Evolutionary conservation across 2,329 filamentous ascomycete genomes (phyloP), one percentile per base, ranked within the genome.

Genomic region (Tolypocladium pustulatum): DNA sequence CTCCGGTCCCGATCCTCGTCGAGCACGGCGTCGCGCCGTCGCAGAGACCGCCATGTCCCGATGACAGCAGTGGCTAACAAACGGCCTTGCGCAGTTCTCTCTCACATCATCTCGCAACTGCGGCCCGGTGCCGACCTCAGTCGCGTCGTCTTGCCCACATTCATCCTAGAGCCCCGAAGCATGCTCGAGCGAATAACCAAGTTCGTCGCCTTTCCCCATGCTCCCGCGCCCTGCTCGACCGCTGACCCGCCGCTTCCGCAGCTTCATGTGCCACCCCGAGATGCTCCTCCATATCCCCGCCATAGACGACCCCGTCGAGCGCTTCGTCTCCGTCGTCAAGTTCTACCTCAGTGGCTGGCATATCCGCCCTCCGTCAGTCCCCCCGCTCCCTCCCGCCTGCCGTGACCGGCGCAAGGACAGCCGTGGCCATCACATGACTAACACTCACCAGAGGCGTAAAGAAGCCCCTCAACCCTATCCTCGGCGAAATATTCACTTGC

Each of bases 151-250:
- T 80, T 99, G 59, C 94, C 94, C 46, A 99, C 94, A 54, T 99
- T 99, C 73, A 99, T 99, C 68, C 85, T 99, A 66, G 94, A 99
- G 74, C 94, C 94, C 30, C 87, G 92, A 69, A 97, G 92, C 67
- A 99, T 99, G 94, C 79, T 99, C 67, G 94, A 99, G 76, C 86
- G 94, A 67, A 99, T 99, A 72, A 99, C 94, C 69, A 99, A 99
- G 92, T 96, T 78, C 65, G 85, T 77, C 34, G 53, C 56, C 46
- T 13, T 17, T 59, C 55, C 32, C 38, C 10, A 34, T 53, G 20
- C 15, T 32, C 41, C 15, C 15, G n/a, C 49, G 43, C 51, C 36
- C 34, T 53, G 37, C 37, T 60, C 63, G 56, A 64, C 59, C 40
- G 59, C 54, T 59, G 13, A 43, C 58, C 58, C 52, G 41, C 13